Evolutionary conservation across 2,329 filamentous ascomycete species (phyloP).

Genomic region (Corniculantispora saksenae): DNA sequence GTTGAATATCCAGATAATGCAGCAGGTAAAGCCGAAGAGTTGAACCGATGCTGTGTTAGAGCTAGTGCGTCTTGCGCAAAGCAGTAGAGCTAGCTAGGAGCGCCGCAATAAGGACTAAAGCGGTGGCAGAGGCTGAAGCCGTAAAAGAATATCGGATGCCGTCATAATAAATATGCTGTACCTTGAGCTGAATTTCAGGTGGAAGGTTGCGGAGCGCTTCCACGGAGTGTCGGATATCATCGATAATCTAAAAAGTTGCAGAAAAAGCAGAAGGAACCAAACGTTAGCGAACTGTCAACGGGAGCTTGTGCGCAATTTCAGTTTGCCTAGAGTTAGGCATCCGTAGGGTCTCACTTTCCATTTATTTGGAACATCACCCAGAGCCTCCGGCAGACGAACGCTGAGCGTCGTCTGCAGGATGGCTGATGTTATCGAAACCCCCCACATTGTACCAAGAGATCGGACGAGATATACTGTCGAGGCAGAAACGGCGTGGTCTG

Average conservation of each 20-base stretch:
- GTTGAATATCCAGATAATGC: neutral
- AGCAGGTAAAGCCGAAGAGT: neutral
- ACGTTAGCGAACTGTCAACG: conserved; percentile 10
- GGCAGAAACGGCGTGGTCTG: conserved; percentile 63
- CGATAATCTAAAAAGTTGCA: conserved; percentile 51
- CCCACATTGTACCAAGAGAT: conserved; percentile 64
- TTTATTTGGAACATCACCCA: conserved; percentile 59
- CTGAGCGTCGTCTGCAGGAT: conserved; percentile 64
- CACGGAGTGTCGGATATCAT: conserved; percentile 63
- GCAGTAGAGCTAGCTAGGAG: conserved; percentile 32
- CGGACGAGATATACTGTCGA: conserved; percentile 65
- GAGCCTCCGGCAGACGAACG: conserved; percentile 51
- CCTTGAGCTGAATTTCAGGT: conserved; percentile 56
- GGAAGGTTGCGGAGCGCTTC: conserved; percentile 55
- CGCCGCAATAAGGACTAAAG: conserved; percentile 41
- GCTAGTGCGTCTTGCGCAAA: conserved; percentile 33
- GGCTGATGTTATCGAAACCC: conserved; percentile 62
- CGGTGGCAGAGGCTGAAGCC: conserved; percentile 53
- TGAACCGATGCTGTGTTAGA: neutral
- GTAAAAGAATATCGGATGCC: conserved; percentile 58
- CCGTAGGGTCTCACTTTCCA: conserved; percentile 49
- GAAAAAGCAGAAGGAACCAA: neutral
- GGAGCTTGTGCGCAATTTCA: neutral
- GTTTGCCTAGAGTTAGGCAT: neutral
- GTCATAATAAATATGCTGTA: conserved; percentile 60